These are phyloP conservation scores for Sisymbrium altissimum DNA, from an alignment of 345 rosid genomes.

Conservation along the genomic window DNA sequence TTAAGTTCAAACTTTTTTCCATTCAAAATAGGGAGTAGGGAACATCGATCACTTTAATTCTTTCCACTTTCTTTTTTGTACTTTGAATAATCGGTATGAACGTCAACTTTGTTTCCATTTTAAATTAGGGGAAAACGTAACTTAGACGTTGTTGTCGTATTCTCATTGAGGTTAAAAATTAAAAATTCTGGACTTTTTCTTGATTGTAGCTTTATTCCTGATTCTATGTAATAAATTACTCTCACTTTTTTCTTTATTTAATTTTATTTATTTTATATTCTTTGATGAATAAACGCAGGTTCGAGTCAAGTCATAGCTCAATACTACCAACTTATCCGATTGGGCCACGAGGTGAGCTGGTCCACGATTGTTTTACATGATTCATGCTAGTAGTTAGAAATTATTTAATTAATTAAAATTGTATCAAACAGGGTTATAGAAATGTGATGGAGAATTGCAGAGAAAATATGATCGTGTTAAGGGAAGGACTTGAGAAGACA, in stretches of 20 bases:
- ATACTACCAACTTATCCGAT: conserved; percentile 37
- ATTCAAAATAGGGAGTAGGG: neutral
- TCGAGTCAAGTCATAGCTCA: conserved; percentile 41
- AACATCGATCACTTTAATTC: neutral
- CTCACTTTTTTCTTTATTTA: neutral
- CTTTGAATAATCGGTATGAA: neutral
- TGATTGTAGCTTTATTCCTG: neutral
- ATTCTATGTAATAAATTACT: neutral
- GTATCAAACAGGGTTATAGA: conserved; percentile 28
- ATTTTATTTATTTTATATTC: neutral
- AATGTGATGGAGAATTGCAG: conserved; percentile 71
- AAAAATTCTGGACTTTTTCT: neutral
- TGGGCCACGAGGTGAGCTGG: conserved; percentile 33
- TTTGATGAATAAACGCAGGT: conserved; percentile 16
- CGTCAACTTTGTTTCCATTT: conserved; percentile 2
- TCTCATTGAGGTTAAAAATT: neutral
- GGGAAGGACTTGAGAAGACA: conserved; percentile 57
- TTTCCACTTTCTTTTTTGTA: neutral
- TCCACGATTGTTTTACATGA: too few species aligned
- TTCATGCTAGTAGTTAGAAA: neutral
- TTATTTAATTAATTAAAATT: neutral
- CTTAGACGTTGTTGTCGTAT: neutral
- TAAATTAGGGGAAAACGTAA: neutral
- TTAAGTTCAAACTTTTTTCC: neutral
- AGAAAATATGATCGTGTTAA: conserved; percentile 54